Evolutionary conservation across 805 yeast genomes (phyloP).

Genomic region (Lipomyces mesembrius): DNA sequence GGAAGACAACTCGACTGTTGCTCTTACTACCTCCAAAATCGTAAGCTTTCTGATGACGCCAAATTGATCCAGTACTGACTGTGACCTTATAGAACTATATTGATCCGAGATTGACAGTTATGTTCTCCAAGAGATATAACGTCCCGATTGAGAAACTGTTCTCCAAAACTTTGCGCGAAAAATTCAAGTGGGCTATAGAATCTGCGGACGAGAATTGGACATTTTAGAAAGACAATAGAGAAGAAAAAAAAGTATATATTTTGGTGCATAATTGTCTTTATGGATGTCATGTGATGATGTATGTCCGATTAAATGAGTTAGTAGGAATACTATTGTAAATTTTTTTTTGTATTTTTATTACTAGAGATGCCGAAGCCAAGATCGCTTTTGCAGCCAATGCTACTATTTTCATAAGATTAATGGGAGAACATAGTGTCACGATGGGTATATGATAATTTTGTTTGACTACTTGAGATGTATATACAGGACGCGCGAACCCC

Average conservation of each 20-base stretch:
- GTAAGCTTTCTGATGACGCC: constrained; percentile 8
- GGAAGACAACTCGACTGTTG: constrained; percentile 92
- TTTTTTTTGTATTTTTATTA: neutral
- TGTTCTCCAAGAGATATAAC: constrained; percentile 79
- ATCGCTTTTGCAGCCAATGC: neutral
- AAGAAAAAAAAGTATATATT: neutral
- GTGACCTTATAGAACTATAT: constrained; percentile 63
- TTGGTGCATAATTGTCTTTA: too few relatives aligned
- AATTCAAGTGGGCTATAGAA: constrained; percentile 95
- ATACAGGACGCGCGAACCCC: neutral
- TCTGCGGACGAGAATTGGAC: constrained; percentile 87
- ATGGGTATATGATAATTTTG: neutral
- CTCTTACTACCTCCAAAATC: constrained; percentile 89
- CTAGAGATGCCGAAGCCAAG: neutral
- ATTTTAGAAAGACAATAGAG: constrained; percentile 54
- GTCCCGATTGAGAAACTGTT: constrained; percentile 93
- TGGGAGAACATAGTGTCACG: neutral
- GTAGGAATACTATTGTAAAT: neutral
- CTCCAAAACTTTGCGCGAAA: constrained; percentile 87
- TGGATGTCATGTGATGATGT: too few relatives aligned
- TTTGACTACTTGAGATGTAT: neutral
- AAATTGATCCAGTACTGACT: neutral
- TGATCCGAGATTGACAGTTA: constrained; percentile 89
- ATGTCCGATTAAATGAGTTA: neutral
- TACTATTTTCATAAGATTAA: neutral